These are phyloP conservation scores for Colletotrichum musae DNA, from an alignment of 2,329 filamentous ascomycete species.

Conservation along the genomic window DNA sequence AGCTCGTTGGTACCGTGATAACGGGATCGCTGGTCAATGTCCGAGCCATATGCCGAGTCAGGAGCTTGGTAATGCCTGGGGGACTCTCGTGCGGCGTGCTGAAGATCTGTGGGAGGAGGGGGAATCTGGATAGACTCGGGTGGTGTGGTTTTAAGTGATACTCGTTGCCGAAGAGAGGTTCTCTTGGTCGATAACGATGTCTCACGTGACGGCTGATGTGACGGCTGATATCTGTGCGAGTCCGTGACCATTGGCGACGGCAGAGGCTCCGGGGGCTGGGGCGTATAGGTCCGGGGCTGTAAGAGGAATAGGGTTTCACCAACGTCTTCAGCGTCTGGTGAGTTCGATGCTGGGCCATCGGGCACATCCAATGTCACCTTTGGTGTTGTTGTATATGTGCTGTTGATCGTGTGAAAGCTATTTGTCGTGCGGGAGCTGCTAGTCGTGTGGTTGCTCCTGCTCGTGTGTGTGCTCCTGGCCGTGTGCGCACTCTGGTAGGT, in stretches of 20 bases:
- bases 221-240: constrained; percentile 36
- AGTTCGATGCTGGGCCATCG: constrained; percentile 22
- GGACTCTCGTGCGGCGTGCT: constrained; percentile 47
- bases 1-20: constrained; percentile 50
- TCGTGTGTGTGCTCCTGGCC: constrained; percentile 30
- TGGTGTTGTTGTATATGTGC: constrained; percentile 21
- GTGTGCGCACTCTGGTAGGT: constrained; percentile 22
- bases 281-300: constrained; percentile 72
- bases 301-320: constrained; percentile 61
- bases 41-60: constrained; percentile 65
- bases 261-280: constrained; percentile 62
- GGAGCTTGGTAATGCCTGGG: constrained; percentile 45
- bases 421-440: constrained; percentile 21
- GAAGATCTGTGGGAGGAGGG: constrained; percentile 53
- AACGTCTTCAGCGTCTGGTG: constrained; percentile 20
- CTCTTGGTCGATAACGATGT: constrained; percentile 48
- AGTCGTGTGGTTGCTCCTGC: constrained; percentile 28
- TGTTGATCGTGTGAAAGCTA: constrained; percentile 26
- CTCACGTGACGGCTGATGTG: constrained; percentile 40
- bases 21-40: constrained; percentile 54
- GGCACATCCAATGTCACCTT: constrained; percentile 37
- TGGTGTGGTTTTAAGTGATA: constrained; percentile 67
- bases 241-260: constrained; percentile 61
- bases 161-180: constrained; percentile 66
- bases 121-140: constrained; percentile 70